phyloP scores from a whole-genome alignment of 768 basidiomycete species.

The Suillus luteus region DNA sequence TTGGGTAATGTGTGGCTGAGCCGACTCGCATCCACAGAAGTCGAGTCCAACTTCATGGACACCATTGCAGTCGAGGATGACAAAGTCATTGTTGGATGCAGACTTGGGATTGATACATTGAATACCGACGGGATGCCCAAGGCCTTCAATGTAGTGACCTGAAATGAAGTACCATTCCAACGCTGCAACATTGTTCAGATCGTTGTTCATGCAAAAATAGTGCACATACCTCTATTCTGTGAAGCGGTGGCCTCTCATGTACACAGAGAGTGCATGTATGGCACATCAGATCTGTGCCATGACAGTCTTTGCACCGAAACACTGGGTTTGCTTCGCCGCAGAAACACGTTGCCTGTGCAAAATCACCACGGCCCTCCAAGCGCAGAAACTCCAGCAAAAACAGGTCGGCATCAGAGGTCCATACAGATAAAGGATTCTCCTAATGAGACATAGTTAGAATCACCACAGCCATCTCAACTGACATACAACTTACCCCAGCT shows the following conservation, averaged over 20 bases:
- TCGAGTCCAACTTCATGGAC: slow-evolving; percentile 23
- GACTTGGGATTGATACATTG: slow-evolving; percentile 15
- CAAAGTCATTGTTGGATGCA: slow-evolving; percentile 17
- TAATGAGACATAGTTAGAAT: neutral
- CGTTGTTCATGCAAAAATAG: no score
- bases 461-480: neutral
- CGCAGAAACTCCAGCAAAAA: slow-evolving; percentile 5
- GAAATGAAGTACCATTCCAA: slow-evolving; percentile 25
- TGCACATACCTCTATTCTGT: neutral
- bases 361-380: slow-evolving; percentile 2
- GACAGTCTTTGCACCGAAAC: neutral
- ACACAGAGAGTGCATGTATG: neutral
- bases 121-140: slow-evolving; percentile 20
- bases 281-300: neutral
- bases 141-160: slow-evolving; percentile 18
- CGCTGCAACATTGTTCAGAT: slow-evolving; percentile 5
- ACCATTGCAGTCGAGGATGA: slow-evolving; percentile 26
- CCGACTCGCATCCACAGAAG: slow-evolving; percentile 17
- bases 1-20: slow-evolving; percentile 14
- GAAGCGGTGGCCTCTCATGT: neutral
- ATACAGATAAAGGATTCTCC: slow-evolving; percentile 6
- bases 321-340: neutral
- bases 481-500: neutral
- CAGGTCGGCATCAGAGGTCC: neutral
- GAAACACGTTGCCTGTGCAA: neutral